Evolutionary conservation across 495 filamentous ascomycete genomes (phyloP).

Genomic region (Aspergillus campestris): DNA sequence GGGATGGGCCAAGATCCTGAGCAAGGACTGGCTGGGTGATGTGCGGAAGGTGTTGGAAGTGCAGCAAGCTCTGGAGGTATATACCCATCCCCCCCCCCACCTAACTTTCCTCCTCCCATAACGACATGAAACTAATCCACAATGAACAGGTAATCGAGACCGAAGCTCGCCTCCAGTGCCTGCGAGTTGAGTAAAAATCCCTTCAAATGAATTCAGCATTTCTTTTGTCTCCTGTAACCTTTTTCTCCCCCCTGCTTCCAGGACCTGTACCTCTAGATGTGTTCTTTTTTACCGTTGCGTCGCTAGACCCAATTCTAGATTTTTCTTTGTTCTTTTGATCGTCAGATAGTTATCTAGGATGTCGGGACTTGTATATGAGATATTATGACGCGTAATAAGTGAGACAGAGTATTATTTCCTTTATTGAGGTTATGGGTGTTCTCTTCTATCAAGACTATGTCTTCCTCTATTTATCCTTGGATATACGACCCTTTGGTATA

Average conservation of each 20-base stretch:
- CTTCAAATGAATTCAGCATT: slow-evolving; percentile 21
- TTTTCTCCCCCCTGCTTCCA: slow-evolving; percentile 22
- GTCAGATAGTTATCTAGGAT: neutral
- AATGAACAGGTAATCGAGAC: slow-evolving; percentile 38
- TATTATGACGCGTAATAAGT: no score
- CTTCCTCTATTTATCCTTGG: no score
- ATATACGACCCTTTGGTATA: no score
- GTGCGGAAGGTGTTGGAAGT: slow-evolving; percentile 85
- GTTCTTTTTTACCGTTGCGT: slow-evolving; percentile 15
- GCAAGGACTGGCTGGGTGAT: slow-evolving; percentile 87
- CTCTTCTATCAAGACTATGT: no score
- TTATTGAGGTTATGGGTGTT: no score
- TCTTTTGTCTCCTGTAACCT: slow-evolving; percentile 30
- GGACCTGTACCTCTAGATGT: slow-evolving; percentile 41
- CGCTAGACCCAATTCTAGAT: slow-evolving; percentile 37
- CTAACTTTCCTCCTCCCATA: neutral
- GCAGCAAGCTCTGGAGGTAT: slow-evolving; percentile 86
- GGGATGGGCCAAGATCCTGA: slow-evolving; percentile 91
- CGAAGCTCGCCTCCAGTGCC: slow-evolving; percentile 42
- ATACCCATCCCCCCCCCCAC: neutral
- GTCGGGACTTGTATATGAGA: no score
- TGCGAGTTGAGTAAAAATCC: slow-evolving; percentile 37
- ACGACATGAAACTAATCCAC: slow-evolving; percentile 13
- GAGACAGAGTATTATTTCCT: no score
- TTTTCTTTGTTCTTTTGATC: slow-evolving; percentile 19